Conservation (phyloP, 2,329 filamentous ascomycete species). For the Grosmannia penicillata region DNA sequence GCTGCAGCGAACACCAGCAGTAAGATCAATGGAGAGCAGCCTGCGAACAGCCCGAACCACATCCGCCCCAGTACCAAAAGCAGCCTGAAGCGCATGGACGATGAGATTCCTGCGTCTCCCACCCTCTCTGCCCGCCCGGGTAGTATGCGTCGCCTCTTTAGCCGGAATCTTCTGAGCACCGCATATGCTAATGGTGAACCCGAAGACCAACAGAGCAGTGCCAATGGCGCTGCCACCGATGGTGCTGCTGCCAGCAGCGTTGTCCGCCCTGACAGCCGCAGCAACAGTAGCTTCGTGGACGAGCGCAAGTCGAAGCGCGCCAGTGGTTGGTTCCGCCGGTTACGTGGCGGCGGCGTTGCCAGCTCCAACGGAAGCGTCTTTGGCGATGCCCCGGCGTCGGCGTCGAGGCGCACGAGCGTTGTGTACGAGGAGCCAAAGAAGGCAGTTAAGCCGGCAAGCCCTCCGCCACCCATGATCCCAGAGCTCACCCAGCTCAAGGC, state of each 20-base stretch:
- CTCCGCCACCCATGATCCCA: constrained; percentile 46
- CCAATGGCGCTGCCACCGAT: too few relatives aligned
- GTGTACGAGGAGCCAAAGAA: constrained; percentile 22
- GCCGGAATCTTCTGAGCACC: constrained; percentile 38
- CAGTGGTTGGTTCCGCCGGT: constrained; percentile 44
- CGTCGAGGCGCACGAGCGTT: constrained; percentile 26
- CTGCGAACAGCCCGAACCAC: constrained; percentile 16
- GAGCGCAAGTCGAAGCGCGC: constrained; percentile 39
- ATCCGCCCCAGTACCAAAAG: constrained; percentile 16
- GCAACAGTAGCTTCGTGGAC: constrained; percentile 31
- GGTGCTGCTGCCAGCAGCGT: neutral
- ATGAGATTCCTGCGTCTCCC: constrained; percentile 37
- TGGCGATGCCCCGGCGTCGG: constrained; percentile 16
- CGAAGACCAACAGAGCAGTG: constrained; percentile 15
- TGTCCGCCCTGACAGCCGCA: constrained; percentile 34
- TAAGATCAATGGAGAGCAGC: constrained; percentile 24
- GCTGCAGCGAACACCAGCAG: constrained; percentile 14
- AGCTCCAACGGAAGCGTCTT: constrained; percentile 6
- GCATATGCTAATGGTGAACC: constrained; percentile 34
- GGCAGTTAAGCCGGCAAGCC: constrained; percentile 16
- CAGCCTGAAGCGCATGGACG: constrained; percentile 33
- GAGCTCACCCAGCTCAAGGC: constrained; percentile 38
- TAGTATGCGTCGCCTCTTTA: constrained; percentile 43
- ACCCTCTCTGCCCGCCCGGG: constrained; percentile 35
- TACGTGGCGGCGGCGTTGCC: constrained; percentile 22